These are phyloP conservation scores for Apiospora saccharicola DNA, from an alignment of 2,329 filamentous ascomycete species.

Conservation along the genomic window DNA sequence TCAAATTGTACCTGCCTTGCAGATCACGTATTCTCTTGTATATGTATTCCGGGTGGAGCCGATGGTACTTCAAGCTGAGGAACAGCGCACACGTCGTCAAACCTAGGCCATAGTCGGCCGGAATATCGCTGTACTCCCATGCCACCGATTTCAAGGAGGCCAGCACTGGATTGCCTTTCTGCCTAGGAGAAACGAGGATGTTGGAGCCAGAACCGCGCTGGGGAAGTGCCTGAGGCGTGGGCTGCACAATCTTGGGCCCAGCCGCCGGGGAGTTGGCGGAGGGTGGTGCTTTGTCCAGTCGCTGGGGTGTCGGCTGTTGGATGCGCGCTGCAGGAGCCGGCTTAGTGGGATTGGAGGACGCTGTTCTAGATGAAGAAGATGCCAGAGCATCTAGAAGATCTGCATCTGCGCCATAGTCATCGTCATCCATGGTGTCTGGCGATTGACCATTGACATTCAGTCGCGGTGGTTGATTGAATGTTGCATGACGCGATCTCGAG, in stretches of 20 bases:
- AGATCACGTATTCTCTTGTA: conserved; percentile 89
- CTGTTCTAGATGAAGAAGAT: conserved; percentile 36
- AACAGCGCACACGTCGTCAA: conserved; percentile 90
- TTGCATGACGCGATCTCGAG: background rate
- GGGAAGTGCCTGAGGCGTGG: conserved; percentile 85
- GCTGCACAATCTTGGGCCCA: conserved; percentile 75
- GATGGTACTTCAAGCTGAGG: conserved; percentile 94
- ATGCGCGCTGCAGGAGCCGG: conserved; percentile 37
- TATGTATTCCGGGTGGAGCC: conserved; percentile 96
- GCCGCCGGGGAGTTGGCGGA: conserved; percentile 32
- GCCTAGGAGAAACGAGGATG: conserved; percentile 88
- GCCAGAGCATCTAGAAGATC: conserved; percentile 49
- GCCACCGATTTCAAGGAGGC: conserved; percentile 81
- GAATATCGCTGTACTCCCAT: conserved; percentile 98
- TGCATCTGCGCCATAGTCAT: conserved; percentile 55
- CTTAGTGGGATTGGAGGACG: conserved; percentile 35
- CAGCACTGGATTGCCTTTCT: conserved; percentile 94
- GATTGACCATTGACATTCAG: background rate
- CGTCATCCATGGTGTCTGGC: conserved; percentile 36
- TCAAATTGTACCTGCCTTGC: conserved; percentile 84
- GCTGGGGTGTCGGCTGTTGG: conserved; percentile 61
- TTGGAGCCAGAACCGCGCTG: conserved; percentile 71
- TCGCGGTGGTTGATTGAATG: background rate
- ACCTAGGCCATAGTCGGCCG: conserved; percentile 90
- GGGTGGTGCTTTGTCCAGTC: conserved; percentile 59